Evolutionary conservation across 352 stramenopile species (phyloP).

Genomic region (Phytopythium kandeliae): DNA sequence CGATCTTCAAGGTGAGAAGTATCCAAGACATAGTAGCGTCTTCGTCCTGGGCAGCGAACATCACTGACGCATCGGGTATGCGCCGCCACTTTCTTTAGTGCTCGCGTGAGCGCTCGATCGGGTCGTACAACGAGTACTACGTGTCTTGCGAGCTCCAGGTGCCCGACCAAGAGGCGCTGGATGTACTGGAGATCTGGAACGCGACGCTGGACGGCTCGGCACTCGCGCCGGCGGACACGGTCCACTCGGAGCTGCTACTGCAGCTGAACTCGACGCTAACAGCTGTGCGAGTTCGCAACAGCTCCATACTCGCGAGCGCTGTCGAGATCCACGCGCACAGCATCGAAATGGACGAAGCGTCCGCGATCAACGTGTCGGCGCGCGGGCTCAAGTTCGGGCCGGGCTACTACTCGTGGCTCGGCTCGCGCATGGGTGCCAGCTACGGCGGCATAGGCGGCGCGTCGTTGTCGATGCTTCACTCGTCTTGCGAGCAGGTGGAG

Average conservation of each 20-base stretch:
- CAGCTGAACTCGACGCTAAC: conserved; percentile 26
- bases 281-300: conserved; percentile 38
- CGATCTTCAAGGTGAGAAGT: conserved; percentile 11
- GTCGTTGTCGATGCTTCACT: conserved; percentile 29
- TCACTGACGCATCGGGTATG: neutral
- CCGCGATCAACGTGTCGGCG: conserved; percentile 50
- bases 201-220: conserved; percentile 33
- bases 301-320: conserved; percentile 44
- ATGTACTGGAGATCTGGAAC: conserved; percentile 36
- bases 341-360: conserved; percentile 36
- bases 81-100: conserved; percentile 23
- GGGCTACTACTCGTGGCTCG: conserved; percentile 69
- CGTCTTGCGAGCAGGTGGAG: conserved; percentile 45
- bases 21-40: no score
- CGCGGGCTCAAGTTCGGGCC: conserved; percentile 74
- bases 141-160: conserved; percentile 50
- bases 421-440: conserved; percentile 47
- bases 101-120: conserved; percentile 53
- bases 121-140: conserved; percentile 83
- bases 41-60: no score
- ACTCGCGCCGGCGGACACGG: conserved; percentile 23
- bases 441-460: conserved; percentile 77
- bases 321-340: conserved; percentile 45
- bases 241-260: conserved; percentile 54
- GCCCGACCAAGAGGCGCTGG: conserved; percentile 20